phyloP scores from a whole-genome alignment of 2,329 filamentous ascomycete species.

The Ceratocystiopsis sp. region DNA sequence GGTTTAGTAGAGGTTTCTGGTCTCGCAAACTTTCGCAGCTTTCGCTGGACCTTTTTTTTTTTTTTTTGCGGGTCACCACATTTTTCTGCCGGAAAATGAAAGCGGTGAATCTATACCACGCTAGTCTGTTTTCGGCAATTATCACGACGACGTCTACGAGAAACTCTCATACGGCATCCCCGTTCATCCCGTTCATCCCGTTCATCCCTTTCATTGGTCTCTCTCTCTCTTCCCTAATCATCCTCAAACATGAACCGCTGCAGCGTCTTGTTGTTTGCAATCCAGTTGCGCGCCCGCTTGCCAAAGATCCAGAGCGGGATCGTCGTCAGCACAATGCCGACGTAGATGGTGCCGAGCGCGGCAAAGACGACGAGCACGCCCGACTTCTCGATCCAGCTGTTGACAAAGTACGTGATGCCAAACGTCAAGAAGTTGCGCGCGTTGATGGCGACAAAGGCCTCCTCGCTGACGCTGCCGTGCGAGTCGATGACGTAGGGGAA shows the following conservation, averaged over 20 bases:
- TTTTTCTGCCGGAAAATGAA: neutral
- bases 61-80: neutral
- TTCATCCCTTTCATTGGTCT: no score
- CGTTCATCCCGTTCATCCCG: no score
- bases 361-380: constrained; percentile 67
- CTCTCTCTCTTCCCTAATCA: no score
- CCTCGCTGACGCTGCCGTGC: constrained; percentile 83
- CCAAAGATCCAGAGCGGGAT: constrained; percentile 92
- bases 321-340: constrained; percentile 54
- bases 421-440: constrained; percentile 89
- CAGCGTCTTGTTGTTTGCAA: constrained; percentile 27
- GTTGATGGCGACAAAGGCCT: constrained; percentile 86
- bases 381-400: constrained; percentile 59
- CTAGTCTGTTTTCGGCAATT: no score
- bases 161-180: no score
- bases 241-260: no score
- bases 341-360: constrained; percentile 71
- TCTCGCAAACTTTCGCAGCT: constrained; percentile 5
- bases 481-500: constrained; percentile 92
- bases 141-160: no score
- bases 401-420: constrained; percentile 71
- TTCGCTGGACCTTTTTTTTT: neutral
- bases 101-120: neutral
- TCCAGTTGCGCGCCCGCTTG: constrained; percentile 89
- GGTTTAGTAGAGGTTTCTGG: constrained; percentile 3